Evolutionary conservation across 768 basidiomycete genomes (phyloP).

Genomic region (Hydnomerulius pinastri): DNA sequence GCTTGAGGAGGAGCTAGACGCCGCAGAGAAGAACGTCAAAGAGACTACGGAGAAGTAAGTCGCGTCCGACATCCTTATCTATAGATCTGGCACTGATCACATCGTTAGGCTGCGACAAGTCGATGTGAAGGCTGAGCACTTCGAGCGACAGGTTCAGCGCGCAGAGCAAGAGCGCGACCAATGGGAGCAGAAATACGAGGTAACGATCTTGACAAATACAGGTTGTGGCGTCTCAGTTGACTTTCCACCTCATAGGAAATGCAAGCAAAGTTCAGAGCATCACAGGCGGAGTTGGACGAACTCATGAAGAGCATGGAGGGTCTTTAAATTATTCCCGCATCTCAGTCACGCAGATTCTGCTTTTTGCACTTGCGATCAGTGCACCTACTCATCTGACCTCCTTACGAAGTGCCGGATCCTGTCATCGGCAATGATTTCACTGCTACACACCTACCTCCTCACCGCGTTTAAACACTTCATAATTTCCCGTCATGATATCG

Average conservation of each 20-base stretch:
- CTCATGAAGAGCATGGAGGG: slow-evolving; percentile 76
- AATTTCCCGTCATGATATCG: slow-evolving; percentile 22
- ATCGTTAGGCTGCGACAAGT: slow-evolving; percentile 82
- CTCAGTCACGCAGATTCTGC: background rate
- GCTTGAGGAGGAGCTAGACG: slow-evolving; percentile 93
- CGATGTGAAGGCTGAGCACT: slow-evolving; percentile 98
- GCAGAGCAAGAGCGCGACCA: slow-evolving; percentile 88
- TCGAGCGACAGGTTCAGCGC: slow-evolving; percentile 86
- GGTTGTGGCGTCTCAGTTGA: slow-evolving; percentile 3
- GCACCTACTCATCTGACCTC: slow-evolving; percentile 7
- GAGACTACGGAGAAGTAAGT: slow-evolving; percentile 96
- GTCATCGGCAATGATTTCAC: slow-evolving; percentile 18
- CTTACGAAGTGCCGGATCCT: slow-evolving; percentile 7
- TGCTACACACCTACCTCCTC: slow-evolving; percentile 23
- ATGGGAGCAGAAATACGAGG: slow-evolving; percentile 96
- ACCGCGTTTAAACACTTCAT: slow-evolving; percentile 19
- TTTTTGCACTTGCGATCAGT: background rate
- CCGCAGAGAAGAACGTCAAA: slow-evolving; percentile 94
- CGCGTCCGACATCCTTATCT: slow-evolving; percentile 5
- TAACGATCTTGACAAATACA: slow-evolving; percentile 36
- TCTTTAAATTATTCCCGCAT: slow-evolving; percentile 41
- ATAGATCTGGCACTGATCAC: slow-evolving; percentile 20
- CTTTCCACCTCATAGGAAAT: slow-evolving; percentile 54
- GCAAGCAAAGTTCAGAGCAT: slow-evolving; percentile 64
- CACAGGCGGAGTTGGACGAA: slow-evolving; percentile 83